Conservation (phyloP, 768 basidiomycete genomes). For the Termitomyces sp. region DNA sequence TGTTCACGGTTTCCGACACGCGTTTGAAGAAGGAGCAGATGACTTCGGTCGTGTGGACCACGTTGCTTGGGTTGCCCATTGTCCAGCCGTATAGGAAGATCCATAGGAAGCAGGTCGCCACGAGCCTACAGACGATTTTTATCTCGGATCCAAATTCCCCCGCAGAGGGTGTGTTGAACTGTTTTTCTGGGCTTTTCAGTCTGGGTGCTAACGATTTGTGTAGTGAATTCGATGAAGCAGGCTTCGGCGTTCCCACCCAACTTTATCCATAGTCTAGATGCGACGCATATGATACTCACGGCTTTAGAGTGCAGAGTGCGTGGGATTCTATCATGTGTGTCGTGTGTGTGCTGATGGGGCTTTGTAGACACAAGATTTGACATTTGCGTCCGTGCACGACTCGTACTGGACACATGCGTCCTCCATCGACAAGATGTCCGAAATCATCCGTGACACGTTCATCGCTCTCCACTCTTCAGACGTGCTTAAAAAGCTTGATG, state of each 20-base stretch:
- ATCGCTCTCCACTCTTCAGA: slow-evolving; percentile 88
- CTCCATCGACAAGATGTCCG: slow-evolving; percentile 83
- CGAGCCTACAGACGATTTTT: slow-evolving; percentile 79
- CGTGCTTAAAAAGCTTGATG: slow-evolving; percentile 64
- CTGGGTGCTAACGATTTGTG: neutral
- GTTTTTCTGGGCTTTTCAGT: neutral
- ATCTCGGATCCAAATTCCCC: slow-evolving; percentile 83
- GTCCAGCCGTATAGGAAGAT: slow-evolving; percentile 93
- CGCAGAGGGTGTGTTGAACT: slow-evolving; percentile 47
- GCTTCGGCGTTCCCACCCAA: slow-evolving; percentile 98
- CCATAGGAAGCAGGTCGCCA: slow-evolving; percentile 78
- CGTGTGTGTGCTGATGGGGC: neutral
- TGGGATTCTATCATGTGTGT: slow-evolving; percentile 3
- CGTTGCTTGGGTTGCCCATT: slow-evolving; percentile 90
- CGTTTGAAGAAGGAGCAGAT: slow-evolving; percentile 82
- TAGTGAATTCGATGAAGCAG: slow-evolving; percentile 82
- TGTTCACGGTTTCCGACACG: slow-evolving; percentile 20
- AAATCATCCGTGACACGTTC: slow-evolving; percentile 88
- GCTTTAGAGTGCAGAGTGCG: slow-evolving; percentile 83
- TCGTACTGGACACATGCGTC: slow-evolving; percentile 98
- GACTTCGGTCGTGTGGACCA: slow-evolving; percentile 96
- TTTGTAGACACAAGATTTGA: slow-evolving; percentile 59
- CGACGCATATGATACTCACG: slow-evolving; percentile 98
- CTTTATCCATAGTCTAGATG: slow-evolving; percentile 96
- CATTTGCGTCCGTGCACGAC: slow-evolving; percentile 96